phyloP scores from a whole-genome alignment of 2,329 filamentous ascomycete genomes.

The Capronia americana region DNA sequence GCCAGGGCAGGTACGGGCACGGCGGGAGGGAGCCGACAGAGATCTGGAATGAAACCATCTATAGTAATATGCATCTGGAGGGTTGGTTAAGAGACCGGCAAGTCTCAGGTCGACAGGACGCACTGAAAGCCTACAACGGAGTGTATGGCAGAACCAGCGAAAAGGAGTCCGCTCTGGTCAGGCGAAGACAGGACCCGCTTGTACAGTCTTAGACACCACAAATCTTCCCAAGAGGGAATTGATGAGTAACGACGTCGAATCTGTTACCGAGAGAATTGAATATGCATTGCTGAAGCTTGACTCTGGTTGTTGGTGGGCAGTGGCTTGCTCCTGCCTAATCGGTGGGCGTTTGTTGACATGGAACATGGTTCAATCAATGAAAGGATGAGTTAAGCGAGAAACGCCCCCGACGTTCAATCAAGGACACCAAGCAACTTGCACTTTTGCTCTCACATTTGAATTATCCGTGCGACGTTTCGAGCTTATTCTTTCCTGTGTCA shows the following conservation, averaged over 20 bases:
- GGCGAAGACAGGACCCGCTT: constrained; percentile 10
- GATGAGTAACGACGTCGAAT: constrained; percentile 23
- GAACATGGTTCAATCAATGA: constrained; percentile 15
- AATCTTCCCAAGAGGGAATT: constrained; percentile 28
- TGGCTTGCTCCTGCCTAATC: constrained; percentile 16
- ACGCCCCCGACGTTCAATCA: constrained; percentile 20
- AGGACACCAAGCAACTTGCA: constrained; percentile 22
- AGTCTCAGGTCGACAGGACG: constrained; percentile 30
- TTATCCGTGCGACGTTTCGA: constrained; percentile 7
- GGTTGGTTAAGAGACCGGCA: constrained; percentile 17
- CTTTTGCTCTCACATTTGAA: constrained; percentile 22
- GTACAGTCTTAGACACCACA: constrained; percentile 24
- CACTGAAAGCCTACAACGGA: constrained; percentile 16
- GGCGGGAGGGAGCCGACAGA: neutral
- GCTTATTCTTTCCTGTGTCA: constrained; percentile 18
- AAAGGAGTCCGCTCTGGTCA: constrained; percentile 11
- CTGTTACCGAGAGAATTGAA: constrained; percentile 6
- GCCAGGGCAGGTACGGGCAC: neutral
- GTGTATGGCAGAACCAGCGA: constrained; percentile 12
- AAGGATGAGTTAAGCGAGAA: constrained; percentile 21
- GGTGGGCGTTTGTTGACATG: constrained; percentile 28
- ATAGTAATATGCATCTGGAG: constrained; percentile 19
- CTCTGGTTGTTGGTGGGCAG: neutral
- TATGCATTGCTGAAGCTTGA: neutral
- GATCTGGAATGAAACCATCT: constrained; percentile 1